These are phyloP conservation scores for Dimocarpus longan DNA, from an alignment of 345 rosid species.

Conservation along the genomic window DNA sequence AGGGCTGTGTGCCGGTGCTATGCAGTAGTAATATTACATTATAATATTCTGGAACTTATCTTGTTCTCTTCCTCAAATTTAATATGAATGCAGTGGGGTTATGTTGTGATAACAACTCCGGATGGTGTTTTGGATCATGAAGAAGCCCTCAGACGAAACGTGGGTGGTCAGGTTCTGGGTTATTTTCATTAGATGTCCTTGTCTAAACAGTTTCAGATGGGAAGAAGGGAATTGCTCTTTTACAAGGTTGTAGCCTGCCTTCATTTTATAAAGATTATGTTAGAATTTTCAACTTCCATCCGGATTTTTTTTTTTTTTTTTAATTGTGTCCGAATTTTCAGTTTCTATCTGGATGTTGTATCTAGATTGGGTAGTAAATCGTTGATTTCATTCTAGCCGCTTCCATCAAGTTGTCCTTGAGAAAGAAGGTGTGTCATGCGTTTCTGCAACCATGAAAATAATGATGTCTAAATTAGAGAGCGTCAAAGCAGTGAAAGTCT, in stretches of 20 bases:
- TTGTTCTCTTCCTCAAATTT: background rate
- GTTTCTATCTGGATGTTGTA: too few species aligned
- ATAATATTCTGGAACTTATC: background rate
- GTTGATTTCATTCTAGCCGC: too few species aligned
- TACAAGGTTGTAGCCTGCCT: background rate
- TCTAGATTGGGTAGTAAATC: too few species aligned
- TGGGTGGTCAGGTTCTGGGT: conserved; percentile 94
- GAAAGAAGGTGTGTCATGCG: too few species aligned
- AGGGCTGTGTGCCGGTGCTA: conserved; percentile 4
- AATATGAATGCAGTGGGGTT: conserved; percentile 72
- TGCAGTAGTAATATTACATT: too few species aligned
- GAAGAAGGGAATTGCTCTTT: background rate
- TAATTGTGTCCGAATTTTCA: too few species aligned
- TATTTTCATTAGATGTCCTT: conserved; percentile 59
- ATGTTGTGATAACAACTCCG: conserved; percentile 85
- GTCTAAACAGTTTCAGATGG: conserved; percentile 7
- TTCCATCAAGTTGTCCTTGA: too few species aligned
- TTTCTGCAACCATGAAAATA: too few species aligned
- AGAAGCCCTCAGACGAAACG: conserved; percentile 73
- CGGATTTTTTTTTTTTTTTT: background rate
- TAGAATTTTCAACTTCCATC: background rate
- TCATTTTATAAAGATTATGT: background rate
- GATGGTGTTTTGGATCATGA: conserved; percentile 97
- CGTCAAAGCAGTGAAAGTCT: too few species aligned
- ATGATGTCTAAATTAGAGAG: too few species aligned